Evolutionary conservation across 306 rosid species (phyloP).

Genomic region (Prunus dulcis): DNA sequence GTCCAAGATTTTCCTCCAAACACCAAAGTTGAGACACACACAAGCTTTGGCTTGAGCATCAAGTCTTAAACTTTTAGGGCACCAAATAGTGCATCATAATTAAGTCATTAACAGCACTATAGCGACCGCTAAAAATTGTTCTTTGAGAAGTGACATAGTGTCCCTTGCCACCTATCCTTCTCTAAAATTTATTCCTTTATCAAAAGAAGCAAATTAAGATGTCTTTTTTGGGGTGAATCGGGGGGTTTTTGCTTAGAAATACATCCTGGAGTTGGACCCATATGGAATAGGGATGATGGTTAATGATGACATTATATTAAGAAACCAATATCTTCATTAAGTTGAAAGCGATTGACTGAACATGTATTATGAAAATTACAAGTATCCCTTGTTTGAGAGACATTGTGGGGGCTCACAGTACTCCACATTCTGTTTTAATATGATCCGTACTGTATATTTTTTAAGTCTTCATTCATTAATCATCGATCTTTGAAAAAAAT

Average conservation of each 20-base stretch:
- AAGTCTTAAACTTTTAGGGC: neutral
- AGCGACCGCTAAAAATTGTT: neutral
- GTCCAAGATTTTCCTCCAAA: conserved; percentile 6
- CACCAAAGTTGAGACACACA: neutral
- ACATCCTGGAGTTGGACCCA: too few species aligned
- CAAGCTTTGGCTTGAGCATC: neutral
- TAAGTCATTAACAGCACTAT: neutral
- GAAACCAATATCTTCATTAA: neutral
- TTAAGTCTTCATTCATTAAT: too few species aligned
- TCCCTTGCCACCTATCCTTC: neutral
- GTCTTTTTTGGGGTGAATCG: neutral
- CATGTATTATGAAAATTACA: neutral
- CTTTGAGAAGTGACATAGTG: neutral
- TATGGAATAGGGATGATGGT: neutral
- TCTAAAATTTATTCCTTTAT: neutral
- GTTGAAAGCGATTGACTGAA: neutral
- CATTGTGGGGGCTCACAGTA: too few species aligned
- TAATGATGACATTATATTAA: neutral
- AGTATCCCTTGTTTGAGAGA: too few species aligned
- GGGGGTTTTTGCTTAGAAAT: neutral
- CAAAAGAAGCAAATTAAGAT: neutral
- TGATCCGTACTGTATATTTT: too few species aligned
- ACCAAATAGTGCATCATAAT: neutral
- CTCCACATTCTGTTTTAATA: too few species aligned
- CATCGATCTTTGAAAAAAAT: too few species aligned